These are phyloP conservation scores for Fusarium sulawesiense DNA, from an alignment of 2,329 filamentous ascomycete species.

Conservation along the genomic window DNA sequence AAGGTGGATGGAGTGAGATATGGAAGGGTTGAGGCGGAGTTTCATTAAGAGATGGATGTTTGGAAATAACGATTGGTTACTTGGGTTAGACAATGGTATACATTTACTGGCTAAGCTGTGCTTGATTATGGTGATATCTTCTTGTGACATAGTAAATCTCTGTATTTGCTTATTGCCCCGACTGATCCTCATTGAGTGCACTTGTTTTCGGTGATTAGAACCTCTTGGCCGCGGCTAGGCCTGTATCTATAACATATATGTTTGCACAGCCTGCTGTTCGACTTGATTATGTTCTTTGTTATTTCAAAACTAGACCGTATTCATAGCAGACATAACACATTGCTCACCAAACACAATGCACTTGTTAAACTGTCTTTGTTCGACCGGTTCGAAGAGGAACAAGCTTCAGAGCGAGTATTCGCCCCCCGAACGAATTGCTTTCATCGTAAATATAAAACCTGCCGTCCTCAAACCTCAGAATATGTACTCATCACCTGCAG, in stretches of 20 bases:
- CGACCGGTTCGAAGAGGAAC: neutral
- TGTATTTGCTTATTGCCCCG: too few relatives aligned
- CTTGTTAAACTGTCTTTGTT: neutral
- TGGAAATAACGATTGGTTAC: neutral
- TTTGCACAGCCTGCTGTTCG: neutral
- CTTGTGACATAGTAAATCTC: neutral
- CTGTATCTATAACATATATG: neutral
- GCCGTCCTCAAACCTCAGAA: too few relatives aligned
- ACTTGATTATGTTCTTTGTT: neutral
- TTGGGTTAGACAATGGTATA: conserved; percentile 13
- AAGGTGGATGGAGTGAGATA: conserved; percentile 83
- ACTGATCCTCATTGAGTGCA: too few relatives aligned
- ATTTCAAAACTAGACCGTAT: neutral
- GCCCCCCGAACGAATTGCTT: too few relatives aligned
- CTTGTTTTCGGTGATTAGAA: neutral
- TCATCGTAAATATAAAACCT: neutral
- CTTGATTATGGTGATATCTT: neutral
- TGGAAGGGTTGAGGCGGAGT: conserved; percentile 81
- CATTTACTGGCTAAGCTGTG: neutral
- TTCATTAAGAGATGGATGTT: conserved; percentile 59
- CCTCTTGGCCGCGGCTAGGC: neutral
- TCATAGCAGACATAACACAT: neutral
- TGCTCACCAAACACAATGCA: neutral
- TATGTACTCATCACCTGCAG: neutral
- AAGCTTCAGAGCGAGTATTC: accelerated